Evolutionary conservation across 257 asterid genomes (phyloP).

Genomic region (Primulina huaijiensis): DNA sequence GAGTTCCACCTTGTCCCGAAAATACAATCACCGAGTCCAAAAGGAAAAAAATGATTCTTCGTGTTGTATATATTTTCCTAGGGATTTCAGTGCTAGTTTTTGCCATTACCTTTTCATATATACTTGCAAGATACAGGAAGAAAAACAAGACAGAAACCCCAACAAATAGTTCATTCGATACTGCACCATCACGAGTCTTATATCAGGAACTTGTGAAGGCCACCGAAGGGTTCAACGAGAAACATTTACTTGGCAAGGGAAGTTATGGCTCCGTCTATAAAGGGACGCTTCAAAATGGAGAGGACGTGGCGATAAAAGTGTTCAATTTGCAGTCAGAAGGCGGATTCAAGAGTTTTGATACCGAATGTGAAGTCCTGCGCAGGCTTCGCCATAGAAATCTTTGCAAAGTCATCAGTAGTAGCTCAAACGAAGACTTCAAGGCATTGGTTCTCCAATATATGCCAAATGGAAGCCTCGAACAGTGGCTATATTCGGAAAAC

Average conservation of each 20-base stretch:
- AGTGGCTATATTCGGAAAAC: conserved; percentile 26
- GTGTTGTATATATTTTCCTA: too few relatives aligned
- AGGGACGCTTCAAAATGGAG: conserved; percentile 20
- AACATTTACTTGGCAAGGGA: conserved; percentile 22
- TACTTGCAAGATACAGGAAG: too few relatives aligned
- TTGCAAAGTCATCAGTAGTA: conserved; percentile 25
- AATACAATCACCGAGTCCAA: too few relatives aligned
- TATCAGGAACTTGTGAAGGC: conserved; percentile 26
- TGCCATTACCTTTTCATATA: too few relatives aligned
- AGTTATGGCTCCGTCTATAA: conserved; percentile 27
- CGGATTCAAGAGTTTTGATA: conserved; percentile 24
- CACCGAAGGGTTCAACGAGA: conserved; percentile 24
- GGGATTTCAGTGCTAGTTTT: too few relatives aligned
- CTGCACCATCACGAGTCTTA: conserved; percentile 11
- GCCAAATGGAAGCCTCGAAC: conserved; percentile 40
- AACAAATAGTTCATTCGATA: not conserved
- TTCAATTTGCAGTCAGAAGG: conserved; percentile 26
- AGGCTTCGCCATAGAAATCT: conserved; percentile 35
- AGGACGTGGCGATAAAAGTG: conserved; percentile 20
- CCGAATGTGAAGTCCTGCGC: conserved; percentile 23
- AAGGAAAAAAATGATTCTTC: too few relatives aligned
- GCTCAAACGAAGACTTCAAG: conserved; percentile 28
- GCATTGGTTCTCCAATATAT: conserved; percentile 26
- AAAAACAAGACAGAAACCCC: too few relatives aligned
- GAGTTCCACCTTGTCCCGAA: too few relatives aligned